Percentiles rank a stretch among this genome's conserved stretches.
Evolutionary conservation across 129 eudicot species (phyloP).

Genomic region (Heracleum sosnowskyi): DNA sequence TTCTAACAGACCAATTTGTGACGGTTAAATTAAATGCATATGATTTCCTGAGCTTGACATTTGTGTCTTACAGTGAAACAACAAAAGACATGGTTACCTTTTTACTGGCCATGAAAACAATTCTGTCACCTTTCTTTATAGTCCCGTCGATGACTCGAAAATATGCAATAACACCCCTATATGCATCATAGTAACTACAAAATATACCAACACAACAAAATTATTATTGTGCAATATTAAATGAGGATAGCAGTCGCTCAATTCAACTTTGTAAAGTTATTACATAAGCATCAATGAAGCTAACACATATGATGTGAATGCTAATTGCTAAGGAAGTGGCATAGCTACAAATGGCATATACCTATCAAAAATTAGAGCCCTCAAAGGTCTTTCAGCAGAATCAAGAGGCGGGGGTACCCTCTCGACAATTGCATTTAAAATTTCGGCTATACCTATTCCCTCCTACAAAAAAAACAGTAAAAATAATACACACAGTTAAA

Average conservation of each 20-base stretch:
- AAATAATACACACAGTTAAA: background rate
- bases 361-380: slow-evolving; percentile 99
- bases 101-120: slow-evolving; percentile 86
- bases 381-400: slow-evolving; percentile 70
- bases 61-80: background rate
- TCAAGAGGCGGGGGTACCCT: slow-evolving; percentile 80
- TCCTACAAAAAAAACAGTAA: slow-evolving; percentile 41
- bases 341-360: slow-evolving; percentile 13
- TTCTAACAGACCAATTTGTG: background rate
- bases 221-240: background rate
- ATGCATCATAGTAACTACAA: slow-evolving; percentile 93
- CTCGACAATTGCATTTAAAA: slow-evolving; percentile 72
- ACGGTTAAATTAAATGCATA: background rate
- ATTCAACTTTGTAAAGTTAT: background rate
- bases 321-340: background rate
- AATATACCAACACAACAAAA: slow-evolving; percentile 17
- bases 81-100: slow-evolving; percentile 46
- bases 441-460: slow-evolving; percentile 86
- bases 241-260: background rate
- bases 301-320: background rate
- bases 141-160: slow-evolving; percentile 95
- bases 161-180: slow-evolving; percentile 94
- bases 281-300: background rate
- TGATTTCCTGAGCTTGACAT: background rate
- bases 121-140: slow-evolving; percentile 83